A percentile compares a stretch with the other conserved stretches of the same genome.
Conservation (phyloP, 1,284 basidiomycete species). For the Heliocybe sulcata region DNA sequence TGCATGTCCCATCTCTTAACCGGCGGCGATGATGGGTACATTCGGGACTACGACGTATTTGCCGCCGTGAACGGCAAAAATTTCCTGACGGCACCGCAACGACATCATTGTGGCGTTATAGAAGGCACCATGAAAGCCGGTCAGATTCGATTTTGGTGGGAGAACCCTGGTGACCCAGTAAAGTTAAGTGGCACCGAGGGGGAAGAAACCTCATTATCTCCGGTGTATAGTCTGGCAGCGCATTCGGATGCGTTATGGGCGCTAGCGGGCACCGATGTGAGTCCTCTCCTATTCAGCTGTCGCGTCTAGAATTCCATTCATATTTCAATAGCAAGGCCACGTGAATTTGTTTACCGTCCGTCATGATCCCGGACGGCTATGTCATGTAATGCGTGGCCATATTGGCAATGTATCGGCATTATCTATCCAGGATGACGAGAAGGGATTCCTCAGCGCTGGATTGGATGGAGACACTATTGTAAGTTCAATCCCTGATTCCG, state of each 20-base stretch:
- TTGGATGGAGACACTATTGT: conserved; percentile 93
- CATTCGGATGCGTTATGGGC: conserved; percentile 91
- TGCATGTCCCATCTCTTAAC: conserved; percentile 89
- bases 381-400: conserved; percentile 70
- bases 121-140: conserved; percentile 91
- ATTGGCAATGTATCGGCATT: conserved; percentile 84
- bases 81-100: conserved; percentile 84
- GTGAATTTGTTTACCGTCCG: conserved; percentile 91
- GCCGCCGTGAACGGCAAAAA: conserved; percentile 82
- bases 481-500: conserved; percentile 25
- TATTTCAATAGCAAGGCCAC: conserved; percentile 55
- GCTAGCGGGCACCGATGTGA: conserved; percentile 77
- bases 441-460: conserved; percentile 82
- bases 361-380: conserved; percentile 82
- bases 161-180: conserved; percentile 44
- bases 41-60: conserved; percentile 91
- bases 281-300: conserved; percentile 17
- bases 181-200: conserved; percentile 20
- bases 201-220: conserved; percentile 48
- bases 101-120: conserved; percentile 84
- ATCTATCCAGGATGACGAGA: conserved; percentile 75
- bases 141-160: conserved; percentile 88
- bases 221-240: conserved; percentile 84
- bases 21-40: conserved; percentile 90
- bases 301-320: conserved; percentile 4